Percentiles rank a stretch among this genome's conserved stretches.
Conservation (phyloP, 116 monocot genomes). For the Thalassia testudinum region DNA sequence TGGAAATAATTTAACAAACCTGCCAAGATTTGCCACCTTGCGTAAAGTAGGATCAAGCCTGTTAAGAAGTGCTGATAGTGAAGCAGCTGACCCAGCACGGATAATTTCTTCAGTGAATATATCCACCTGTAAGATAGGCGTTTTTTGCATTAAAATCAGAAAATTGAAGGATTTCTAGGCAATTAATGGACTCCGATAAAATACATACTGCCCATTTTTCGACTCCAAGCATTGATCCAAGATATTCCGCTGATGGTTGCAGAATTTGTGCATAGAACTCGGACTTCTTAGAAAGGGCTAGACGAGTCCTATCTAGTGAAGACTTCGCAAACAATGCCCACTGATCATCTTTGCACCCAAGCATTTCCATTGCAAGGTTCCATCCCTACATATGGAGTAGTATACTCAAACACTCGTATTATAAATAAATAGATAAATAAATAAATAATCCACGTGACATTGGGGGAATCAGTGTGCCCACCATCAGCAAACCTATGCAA, state of each 20-base stretch:
- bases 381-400: conserved; percentile 46
- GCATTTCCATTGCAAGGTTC: conserved; percentile 64
- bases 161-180: not conserved
- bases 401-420: too few relatives aligned
- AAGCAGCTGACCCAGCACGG: conserved; percentile 91
- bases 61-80: conserved; percentile 77
- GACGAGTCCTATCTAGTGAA: conserved; percentile 76
- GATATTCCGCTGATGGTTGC: conserved; percentile 94
- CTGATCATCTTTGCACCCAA: conserved; percentile 40
- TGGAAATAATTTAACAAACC: conserved; percentile 21
- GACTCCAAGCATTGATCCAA: conserved; percentile 77
- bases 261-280: conserved; percentile 73
- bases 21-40: conserved; percentile 80
- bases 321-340: conserved; percentile 96
- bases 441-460: too few relatives aligned
- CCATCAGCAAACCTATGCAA: too few relatives aligned
- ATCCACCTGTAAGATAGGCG: conserved; percentile 26
- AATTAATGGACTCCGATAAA: not conserved
- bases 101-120: conserved; percentile 98
- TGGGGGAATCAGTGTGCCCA: too few relatives aligned
- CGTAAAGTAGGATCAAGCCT: conserved; percentile 87
- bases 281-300: conserved; percentile 73
- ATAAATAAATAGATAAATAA: too few relatives aligned
- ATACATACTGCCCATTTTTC: conserved; percentile 76
- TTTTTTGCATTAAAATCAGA: not conserved